Base-by-base conservation (phyloP, 108 stramenopile genomes). In the Skeletonema menzelii region DNA sequence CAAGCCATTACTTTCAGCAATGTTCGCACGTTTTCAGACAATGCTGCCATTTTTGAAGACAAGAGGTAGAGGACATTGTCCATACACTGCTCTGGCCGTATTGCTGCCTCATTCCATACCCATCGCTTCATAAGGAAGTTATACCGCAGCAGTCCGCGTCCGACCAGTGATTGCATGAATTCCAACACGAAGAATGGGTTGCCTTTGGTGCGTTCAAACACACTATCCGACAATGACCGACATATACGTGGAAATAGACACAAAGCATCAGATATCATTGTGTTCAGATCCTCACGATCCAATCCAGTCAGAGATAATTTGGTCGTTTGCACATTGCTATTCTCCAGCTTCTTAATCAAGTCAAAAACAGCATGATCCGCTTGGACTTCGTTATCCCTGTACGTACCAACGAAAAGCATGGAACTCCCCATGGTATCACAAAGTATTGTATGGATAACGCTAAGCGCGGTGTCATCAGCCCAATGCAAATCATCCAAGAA, bases 401-500 rank as follows among this genome's bases (percentile, higher is more conserved):
- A 80, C 17, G 53, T 65, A 8, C 79, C 79, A 10, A 80, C 74
- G 66, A 80, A 80, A 14, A 76, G 42, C 13, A 80, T 8, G 27
- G 64, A 76, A 17, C 65, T 79, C 22, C 69, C 74, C 47, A 22
- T 34, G 5, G 27, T 31, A 27, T 80, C 79, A 12, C 64, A 75
- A 2, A 80, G 63, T 17, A 80, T 20, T n/a, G 63, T 5, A 3
- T 58, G 57, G 2, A 80, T 28, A 12, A 84, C 40, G 31, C 46
- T 65, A 0, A 84, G 38, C 27, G 83, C 56, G 4, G 38, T 38
- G 10, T 27, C 20, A 38, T 78, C 82, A 4, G 77, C 73, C 82
- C 82, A 83, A 30, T 80, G 83, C 22, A 76, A 57, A 46, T 84
- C 83, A 46, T 84, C 83, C 27, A 84, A 37, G 37, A 84, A 80